Conservation (phyloP, 768 basidiomycete genomes). For the Cubamyces sp. region DNA sequence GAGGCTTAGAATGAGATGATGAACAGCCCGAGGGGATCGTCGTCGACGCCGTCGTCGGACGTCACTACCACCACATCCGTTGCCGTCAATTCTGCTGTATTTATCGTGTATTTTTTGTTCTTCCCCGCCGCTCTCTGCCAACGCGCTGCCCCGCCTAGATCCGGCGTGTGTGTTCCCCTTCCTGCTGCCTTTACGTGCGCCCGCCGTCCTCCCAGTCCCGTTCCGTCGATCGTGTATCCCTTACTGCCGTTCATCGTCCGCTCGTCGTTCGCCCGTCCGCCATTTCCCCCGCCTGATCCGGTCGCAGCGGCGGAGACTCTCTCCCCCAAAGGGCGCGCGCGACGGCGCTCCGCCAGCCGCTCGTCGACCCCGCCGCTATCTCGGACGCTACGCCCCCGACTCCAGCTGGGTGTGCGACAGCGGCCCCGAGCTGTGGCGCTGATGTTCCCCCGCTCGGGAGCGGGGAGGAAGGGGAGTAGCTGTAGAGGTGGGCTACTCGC, state of each 20-base stretch:
- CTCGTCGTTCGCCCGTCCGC: constrained; percentile 2
- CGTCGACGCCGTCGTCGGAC: neutral
- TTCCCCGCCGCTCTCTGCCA: neutral
- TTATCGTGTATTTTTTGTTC: constrained; percentile 27
- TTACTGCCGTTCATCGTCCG: constrained; percentile 1
- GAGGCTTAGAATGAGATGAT: neutral
- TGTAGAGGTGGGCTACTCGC: neutral
- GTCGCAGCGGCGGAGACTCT: neutral
- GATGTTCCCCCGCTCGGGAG: constrained; percentile 5
- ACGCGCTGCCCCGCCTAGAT: constrained; percentile 11
- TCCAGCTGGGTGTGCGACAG: too few relatives aligned
- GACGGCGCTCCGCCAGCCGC: neutral
- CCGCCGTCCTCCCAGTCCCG: too few relatives aligned
- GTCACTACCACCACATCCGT: neutral
- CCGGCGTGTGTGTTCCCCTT: neutral
- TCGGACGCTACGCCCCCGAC: neutral
- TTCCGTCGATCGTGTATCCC: constrained; percentile 9
- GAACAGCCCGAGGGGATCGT: constrained; percentile 1
- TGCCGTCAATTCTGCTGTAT: constrained; percentile 19
- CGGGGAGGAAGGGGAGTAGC: neutral
- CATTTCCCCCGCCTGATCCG: neutral
- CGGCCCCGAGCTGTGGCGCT: too few relatives aligned
- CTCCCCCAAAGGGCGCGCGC: neutral
- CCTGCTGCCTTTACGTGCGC: neutral
- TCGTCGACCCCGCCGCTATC: constrained; percentile 1